Evolutionary conservation across 441 rosid genomes (phyloP).

Genomic region (Brassica balearica): DNA sequence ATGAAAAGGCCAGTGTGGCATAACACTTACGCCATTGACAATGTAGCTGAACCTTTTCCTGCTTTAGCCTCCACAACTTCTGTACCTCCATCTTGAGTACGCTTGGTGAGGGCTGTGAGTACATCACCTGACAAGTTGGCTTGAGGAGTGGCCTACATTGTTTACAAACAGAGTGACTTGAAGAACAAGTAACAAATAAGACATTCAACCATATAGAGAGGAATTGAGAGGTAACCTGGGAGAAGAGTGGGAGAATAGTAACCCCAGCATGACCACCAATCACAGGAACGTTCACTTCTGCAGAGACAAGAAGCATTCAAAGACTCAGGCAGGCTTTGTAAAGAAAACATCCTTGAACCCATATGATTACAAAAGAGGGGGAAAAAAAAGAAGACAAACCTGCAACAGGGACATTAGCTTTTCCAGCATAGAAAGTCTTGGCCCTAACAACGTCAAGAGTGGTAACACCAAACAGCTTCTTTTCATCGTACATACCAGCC

Average conservation of each 20-base stretch:
- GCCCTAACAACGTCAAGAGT: slow-evolving; percentile 97
- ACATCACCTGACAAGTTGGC: slow-evolving; percentile 74
- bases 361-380: background rate
- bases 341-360: background rate
- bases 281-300: slow-evolving; percentile 92
- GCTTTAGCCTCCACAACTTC: slow-evolving; percentile 99
- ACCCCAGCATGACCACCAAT: slow-evolving; percentile 99
- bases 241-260: slow-evolving; percentile 93
- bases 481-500: slow-evolving; percentile 85
- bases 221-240: slow-evolving; percentile 58
- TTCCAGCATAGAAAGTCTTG: slow-evolving; percentile 92
- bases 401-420: slow-evolving; percentile 80
- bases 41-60: slow-evolving; percentile 96
- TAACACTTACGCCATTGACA: slow-evolving; percentile 94
- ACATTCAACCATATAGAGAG: background rate
- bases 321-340: background rate
- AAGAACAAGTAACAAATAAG: background rate
- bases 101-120: slow-evolving; percentile 81
- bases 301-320: slow-evolving; percentile 33
- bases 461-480: slow-evolving; percentile 88
- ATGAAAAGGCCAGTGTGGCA: background rate
- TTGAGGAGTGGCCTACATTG: slow-evolving; percentile 83
- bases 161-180: slow-evolving; percentile 14
- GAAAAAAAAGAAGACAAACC: slow-evolving; percentile 46
- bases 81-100: slow-evolving; percentile 98